Base-by-base conservation (phyloP, 495 filamentous ascomycete genomes). In the Trypethelium eluteriae region DNA sequence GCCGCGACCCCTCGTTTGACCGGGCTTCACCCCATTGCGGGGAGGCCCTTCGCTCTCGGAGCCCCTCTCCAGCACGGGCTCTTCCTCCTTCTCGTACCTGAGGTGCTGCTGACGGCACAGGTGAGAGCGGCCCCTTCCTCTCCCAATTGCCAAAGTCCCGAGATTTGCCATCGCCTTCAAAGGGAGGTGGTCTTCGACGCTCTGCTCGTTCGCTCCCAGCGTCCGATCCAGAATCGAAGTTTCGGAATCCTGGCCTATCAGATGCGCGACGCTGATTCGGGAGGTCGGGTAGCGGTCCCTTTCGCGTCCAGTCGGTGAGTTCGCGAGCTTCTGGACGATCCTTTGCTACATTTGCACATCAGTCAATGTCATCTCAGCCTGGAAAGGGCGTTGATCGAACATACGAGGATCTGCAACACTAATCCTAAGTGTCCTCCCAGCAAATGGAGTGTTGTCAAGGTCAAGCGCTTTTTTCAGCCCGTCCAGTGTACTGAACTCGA, bases 111-210 rank as follows among this genome's bases (percentile, higher is more conserved):
- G 81, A 74, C 39, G 88, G 76, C 32, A 83, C 76, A 10, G 93
- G 90, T 50, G 93, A 89, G 56, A 96, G 83, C 38, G 95, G 94
- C 34, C 94, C 95, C 72, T 92, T 93, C 65, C 94, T 89, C 76
- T 96, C 93, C 94, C 94, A 98, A 79, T 92, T 94, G 67, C 84
- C 82, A 70, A 97, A 89, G 72, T 96, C 91, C 34, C 93, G 88
- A 63, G 88, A 78, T 76, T 92, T 95, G 68, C 90, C 89, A 73
- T 96, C 91, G 67, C 87, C 86, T 68, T 81, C 79, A 67, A 77
- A 78, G 62, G 78, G 78, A 16, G 73, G 73, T n/a, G 76, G 75
- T 35, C 79, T 67, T 46, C 76, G 70, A 41, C 73, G 68, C n/a
- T 69, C 74, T 74, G 61, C 78, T 62, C 78, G 76, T 39, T 81